Percentiles rank a stretch among this genome's conserved stretches.
phyloP scores from a whole-genome alignment of 768 basidiomycete species.

The Calocybe gangraenosa region DNA sequence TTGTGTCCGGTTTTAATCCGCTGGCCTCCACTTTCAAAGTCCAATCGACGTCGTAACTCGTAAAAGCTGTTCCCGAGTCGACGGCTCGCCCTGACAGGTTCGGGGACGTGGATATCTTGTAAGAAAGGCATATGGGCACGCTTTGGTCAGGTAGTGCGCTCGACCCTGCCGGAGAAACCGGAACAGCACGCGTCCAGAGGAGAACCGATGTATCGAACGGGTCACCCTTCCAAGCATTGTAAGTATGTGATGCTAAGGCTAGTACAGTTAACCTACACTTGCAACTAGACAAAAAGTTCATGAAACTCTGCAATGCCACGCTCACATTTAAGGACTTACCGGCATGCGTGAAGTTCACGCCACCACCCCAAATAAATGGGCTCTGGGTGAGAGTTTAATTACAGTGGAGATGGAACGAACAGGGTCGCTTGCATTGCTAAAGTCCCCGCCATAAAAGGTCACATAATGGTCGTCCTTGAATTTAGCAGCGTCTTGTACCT shows the following conservation, averaged over 20 bases:
- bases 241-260: constrained; percentile 1
- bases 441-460: constrained; percentile 9
- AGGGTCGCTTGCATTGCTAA: constrained; percentile 5
- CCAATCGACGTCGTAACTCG: constrained; percentile 54
- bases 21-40: constrained; percentile 58
- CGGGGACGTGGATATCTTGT: constrained; percentile 35
- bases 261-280: constrained; percentile 30
- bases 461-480: constrained; percentile 11
- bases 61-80: constrained; percentile 47
- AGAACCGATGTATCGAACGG: constrained; percentile 50
- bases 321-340: constrained; percentile 26
- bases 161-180: constrained; percentile 24
- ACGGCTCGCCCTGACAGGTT: constrained; percentile 30
- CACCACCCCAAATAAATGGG: constrained; percentile 4
- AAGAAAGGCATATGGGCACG: constrained; percentile 48
- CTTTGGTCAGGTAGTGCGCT: constrained; percentile 39
- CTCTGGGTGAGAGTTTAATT: neutral
- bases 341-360: constrained; percentile 5
- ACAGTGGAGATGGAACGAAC: too few relatives aligned
- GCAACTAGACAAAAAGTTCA: constrained; percentile 29
- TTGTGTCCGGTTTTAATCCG: constrained; percentile 43
- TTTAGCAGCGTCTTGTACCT: constrained; percentile 4
- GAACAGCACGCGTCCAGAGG: constrained; percentile 54
- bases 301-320: neutral
- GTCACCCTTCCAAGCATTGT: constrained; percentile 38